Percentiles rank a stretch among this genome's conserved stretches.
Conservation (phyloP, 2,329 filamentous ascomycete species). For the Colletotrichum camelliae region DNA sequence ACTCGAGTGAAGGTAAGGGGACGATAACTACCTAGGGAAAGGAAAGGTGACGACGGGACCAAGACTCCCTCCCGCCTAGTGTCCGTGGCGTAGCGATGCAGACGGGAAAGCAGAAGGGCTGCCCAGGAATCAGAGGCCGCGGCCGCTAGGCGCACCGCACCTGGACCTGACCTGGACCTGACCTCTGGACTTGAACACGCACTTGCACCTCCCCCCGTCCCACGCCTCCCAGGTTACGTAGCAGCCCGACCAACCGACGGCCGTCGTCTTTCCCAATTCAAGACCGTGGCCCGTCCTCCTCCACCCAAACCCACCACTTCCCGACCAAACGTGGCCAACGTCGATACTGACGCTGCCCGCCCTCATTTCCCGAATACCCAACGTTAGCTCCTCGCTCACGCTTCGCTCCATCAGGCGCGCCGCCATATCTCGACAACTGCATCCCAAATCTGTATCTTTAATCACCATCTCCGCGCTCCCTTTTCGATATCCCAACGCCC, state of each 20-base stretch:
- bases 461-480: neutral
- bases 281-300: conserved; percentile 17
- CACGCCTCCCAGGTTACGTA: neutral
- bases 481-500: neutral
- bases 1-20: neutral
- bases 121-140: neutral
- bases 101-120: neutral
- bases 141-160: neutral
- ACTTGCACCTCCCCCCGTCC: neutral
- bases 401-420: neutral
- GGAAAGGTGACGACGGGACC: neutral
- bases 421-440: conserved; percentile 5
- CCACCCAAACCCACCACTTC: conserved; percentile 5
- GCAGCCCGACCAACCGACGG: neutral
- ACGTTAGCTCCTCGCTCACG: neutral
- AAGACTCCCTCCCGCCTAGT: neutral
- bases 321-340: conserved; percentile 17
- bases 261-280: conserved; percentile 4
- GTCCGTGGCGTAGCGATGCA: neutral
- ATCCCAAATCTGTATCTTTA: conserved; percentile 15
- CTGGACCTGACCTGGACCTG: neutral
- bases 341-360: conserved; percentile 13
- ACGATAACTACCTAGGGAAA: neutral
- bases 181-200: neutral
- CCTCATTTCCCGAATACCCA: conserved; percentile 19